Conservation (phyloP, 2,329 filamentous ascomycete genomes). For the Venturia pyrina region DNA sequence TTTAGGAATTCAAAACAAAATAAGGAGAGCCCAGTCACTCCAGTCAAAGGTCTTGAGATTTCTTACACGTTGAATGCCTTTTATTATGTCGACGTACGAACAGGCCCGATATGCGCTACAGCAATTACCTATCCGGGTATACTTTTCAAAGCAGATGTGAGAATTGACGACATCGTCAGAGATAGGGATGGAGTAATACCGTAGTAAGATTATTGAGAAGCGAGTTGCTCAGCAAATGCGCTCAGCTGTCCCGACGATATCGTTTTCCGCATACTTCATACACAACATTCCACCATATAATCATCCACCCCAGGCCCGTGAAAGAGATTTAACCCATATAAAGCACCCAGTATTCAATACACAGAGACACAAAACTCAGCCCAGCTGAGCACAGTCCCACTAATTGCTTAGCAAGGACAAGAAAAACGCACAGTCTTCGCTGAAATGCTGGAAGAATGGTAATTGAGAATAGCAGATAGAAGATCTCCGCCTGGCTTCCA, state of each 20-base stretch:
- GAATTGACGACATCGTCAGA: not conserved
- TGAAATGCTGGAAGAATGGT: not conserved
- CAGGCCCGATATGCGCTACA: not conserved
- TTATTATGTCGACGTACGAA: not conserved
- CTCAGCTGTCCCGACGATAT: not conserved
- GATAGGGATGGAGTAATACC: not conserved
- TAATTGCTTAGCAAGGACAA: not conserved
- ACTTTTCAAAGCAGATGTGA: not conserved
- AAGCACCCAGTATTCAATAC: not conserved
- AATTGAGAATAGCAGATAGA: not conserved
- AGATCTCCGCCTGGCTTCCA: not conserved
- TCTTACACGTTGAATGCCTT: no score
- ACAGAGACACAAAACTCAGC: not conserved
- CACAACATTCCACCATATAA: not conserved
- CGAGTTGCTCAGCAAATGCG: not conserved
- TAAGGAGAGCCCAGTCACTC: no score
- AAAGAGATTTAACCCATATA: not conserved
- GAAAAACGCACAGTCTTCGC: not conserved
- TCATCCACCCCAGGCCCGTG: not conserved
- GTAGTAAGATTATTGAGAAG: not conserved
- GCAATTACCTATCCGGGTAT: not conserved
- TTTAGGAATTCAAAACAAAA: no score
- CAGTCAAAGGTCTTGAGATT: no score
- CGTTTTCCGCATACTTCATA: not conserved
- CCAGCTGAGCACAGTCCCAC: not conserved